These are phyloP conservation scores for Arctium lappa DNA, from an alignment of 129 eudicot genomes.

Conservation along the genomic window DNA sequence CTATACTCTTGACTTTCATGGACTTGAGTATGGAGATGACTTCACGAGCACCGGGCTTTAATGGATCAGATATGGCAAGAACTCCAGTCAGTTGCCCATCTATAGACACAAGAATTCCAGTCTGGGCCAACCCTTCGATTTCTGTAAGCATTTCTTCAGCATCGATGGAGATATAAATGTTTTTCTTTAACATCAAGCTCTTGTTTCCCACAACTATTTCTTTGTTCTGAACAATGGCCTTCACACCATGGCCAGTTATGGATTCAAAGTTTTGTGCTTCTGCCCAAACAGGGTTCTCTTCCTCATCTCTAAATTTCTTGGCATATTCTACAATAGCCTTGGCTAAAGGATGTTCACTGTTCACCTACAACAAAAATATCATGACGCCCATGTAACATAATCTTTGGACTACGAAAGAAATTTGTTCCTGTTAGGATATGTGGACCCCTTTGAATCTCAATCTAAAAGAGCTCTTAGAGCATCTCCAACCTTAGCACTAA, in stretches of 20 bases:
- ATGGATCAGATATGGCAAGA: constrained; percentile 71
- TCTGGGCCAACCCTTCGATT: constrained; percentile 68
- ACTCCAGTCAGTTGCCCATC: constrained; percentile 55
- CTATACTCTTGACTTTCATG: constrained; percentile 57
- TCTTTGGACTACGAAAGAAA: not conserved
- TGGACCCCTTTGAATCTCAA: no score
- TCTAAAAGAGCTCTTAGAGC: no score
- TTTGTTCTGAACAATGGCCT: constrained; percentile 56
- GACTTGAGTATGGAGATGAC: constrained; percentile 69
- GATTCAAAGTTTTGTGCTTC: constrained; percentile 74
- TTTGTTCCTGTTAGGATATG: no score
- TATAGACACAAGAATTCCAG: constrained; percentile 73
- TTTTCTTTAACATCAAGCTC: constrained; percentile 51
- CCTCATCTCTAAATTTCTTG: constrained; percentile 65
- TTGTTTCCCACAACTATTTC: constrained; percentile 71
- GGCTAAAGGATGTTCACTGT: constrained; percentile 96
- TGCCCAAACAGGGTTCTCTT: constrained; percentile 66
- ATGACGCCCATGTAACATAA: not conserved
- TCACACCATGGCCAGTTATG: constrained; percentile 91
- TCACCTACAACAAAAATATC: constrained; percentile 42
- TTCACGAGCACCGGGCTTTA: constrained; percentile 76
- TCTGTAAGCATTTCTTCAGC: constrained; percentile 65
- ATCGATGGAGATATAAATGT: constrained; percentile 46
- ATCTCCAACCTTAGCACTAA: no score
- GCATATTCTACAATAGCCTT: constrained; percentile 91